Conservation (phyloP, 495 filamentous ascomycete genomes). For the Achaetomiella virescens region DNA sequence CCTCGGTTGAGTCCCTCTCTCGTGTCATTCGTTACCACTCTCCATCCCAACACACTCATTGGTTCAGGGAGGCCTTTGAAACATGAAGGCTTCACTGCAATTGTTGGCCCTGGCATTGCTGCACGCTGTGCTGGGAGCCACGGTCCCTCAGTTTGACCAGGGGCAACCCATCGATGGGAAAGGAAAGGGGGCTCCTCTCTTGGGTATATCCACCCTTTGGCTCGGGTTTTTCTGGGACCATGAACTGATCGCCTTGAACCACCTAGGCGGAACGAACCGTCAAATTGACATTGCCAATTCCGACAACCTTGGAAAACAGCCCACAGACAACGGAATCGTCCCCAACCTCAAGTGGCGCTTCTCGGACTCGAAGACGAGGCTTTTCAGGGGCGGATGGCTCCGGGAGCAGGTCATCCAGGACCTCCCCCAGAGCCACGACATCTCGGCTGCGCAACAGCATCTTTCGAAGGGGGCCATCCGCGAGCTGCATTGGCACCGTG, state of each 20-base stretch:
- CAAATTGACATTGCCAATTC: slow-evolving; percentile 53
- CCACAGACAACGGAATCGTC: slow-evolving; percentile 54
- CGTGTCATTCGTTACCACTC: too few relatives aligned
- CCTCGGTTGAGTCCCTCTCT: background rate
- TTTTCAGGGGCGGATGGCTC: slow-evolving; percentile 57
- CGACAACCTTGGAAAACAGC: slow-evolving; percentile 51
- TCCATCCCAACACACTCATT: background rate
- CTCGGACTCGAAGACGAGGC: slow-evolving; percentile 53
- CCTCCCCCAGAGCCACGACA: slow-evolving; percentile 54
- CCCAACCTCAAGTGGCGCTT: slow-evolving; percentile 61
- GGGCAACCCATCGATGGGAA: slow-evolving; percentile 50
- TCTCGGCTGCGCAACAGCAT: slow-evolving; percentile 58
- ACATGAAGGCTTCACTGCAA: slow-evolving; percentile 11
- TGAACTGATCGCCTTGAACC: slow-evolving; percentile 6
- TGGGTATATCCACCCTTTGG: slow-evolving; percentile 35
- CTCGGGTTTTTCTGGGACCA: background rate
- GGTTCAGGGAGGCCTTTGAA: background rate
- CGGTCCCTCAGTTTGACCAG: slow-evolving; percentile 30
- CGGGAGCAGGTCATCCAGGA: slow-evolving; percentile 57
- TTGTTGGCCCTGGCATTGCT: background rate
- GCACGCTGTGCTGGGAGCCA: slow-evolving; percentile 2
- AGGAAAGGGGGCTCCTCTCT: slow-evolving; percentile 51
- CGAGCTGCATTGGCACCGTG: slow-evolving; percentile 62
- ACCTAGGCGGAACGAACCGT: slow-evolving; percentile 44
- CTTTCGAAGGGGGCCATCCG: slow-evolving; percentile 56